Evolutionary conservation across 257 asterid genomes (phyloP).

Genomic region (Solanum rostratum): DNA sequence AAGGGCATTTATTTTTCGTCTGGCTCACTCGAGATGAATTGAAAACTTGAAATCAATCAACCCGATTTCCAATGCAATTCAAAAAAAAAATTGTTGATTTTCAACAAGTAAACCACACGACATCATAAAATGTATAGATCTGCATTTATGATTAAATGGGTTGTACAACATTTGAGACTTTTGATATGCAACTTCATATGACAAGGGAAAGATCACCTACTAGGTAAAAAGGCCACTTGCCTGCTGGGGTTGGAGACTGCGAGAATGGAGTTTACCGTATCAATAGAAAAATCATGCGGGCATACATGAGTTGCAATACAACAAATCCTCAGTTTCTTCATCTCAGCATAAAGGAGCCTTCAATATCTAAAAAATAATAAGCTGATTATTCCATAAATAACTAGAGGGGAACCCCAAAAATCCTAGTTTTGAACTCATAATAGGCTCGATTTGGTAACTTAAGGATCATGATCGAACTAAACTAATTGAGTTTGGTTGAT

Average conservation of each 20-base stretch:
- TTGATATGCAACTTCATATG: neutral
- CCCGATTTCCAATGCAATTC: neutral
- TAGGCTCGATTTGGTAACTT: neutral
- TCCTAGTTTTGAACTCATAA: neutral
- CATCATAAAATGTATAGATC: neutral
- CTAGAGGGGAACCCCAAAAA: neutral
- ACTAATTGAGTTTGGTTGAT: conserved; percentile 13
- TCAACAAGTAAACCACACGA: neutral
- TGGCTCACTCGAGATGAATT: neutral
- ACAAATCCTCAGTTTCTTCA: neutral
- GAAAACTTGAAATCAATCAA: neutral
- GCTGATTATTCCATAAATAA: neutral
- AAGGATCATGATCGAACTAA: neutral
- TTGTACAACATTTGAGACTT: neutral
- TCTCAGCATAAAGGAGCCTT: neutral
- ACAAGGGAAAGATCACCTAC: neutral
- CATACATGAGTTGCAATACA: neutral
- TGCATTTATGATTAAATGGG: neutral
- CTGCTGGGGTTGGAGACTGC: neutral
- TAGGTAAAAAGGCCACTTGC: neutral
- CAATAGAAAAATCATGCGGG: neutral
- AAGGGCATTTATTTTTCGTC: neutral
- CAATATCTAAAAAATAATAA: neutral
- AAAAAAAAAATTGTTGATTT: neutral
- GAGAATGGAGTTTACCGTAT: neutral